Evolutionary conservation across 1,284 basidiomycete genomes (phyloP).

Genomic region (Irpex sp.): DNA sequence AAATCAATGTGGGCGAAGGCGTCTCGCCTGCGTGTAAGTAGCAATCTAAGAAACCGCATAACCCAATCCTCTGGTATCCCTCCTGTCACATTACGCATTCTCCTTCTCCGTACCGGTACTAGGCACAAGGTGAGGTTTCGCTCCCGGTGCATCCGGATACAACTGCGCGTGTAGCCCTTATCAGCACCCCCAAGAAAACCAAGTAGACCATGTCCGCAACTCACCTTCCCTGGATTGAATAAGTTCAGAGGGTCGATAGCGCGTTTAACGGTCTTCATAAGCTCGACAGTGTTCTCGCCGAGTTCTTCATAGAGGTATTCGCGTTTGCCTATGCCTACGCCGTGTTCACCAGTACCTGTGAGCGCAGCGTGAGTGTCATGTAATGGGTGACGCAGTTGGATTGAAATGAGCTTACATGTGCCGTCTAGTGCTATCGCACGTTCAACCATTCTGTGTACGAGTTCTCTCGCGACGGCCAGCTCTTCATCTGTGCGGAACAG

Average conservation of each 20-base stretch:
- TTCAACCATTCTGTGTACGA: constrained; percentile 66
- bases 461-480: constrained; percentile 41
- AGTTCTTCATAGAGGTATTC: constrained; percentile 75
- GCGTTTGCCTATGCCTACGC: constrained; percentile 85
- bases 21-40: neutral
- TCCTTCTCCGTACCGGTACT: neutral
- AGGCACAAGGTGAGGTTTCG: neutral
- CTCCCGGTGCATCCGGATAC: constrained; percentile 15
- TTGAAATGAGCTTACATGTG: constrained; percentile 49
- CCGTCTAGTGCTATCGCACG: constrained; percentile 75
- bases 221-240: constrained; percentile 85
- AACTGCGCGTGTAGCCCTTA: constrained; percentile 7
- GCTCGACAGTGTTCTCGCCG: constrained; percentile 74
- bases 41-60: neutral
- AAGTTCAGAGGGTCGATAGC: constrained; percentile 74
- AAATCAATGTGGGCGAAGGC: too few species aligned
- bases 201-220: constrained; percentile 7
- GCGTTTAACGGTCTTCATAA: constrained; percentile 84
- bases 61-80: too few species aligned
- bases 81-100: neutral
- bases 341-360: constrained; percentile 79
- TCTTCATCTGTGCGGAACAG: constrained; percentile 66
- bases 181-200: neutral
- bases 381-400: too few species aligned
- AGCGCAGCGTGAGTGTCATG: neutral